phyloP scores from a whole-genome alignment of 176 grass and related monocot species.

The Aegilops speltoides region DNA sequence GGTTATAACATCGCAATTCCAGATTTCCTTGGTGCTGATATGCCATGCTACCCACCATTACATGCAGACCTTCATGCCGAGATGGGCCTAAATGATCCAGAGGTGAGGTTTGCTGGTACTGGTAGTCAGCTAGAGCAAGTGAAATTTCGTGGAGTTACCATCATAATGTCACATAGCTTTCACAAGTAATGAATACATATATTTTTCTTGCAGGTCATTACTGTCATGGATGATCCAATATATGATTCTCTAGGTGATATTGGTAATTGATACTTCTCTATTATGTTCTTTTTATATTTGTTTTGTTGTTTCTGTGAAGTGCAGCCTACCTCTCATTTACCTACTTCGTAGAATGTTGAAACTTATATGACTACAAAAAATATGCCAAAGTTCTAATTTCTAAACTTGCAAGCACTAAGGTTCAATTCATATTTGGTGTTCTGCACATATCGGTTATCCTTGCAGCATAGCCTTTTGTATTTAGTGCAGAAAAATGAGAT shows the following conservation, averaged over 20 bases:
- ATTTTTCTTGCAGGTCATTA: conserved; percentile 52
- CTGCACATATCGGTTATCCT: not conserved
- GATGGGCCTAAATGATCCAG: conserved; percentile 53
- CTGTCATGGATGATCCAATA: conserved; percentile 77
- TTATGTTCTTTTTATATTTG: not conserved
- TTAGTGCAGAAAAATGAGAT: not conserved
- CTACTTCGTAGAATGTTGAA: not conserved
- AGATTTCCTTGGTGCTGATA: conserved; percentile 85
- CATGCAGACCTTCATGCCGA: conserved; percentile 64
- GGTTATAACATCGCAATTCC: conserved; percentile 70
- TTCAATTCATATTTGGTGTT: not conserved
- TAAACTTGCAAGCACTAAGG: not conserved
- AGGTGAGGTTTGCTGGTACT: conserved; percentile 37
- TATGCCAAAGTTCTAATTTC: not conserved
- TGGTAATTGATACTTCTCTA: conserved; percentile 43
- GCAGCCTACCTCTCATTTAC: not conserved
- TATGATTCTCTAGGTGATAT: conserved; percentile 75
- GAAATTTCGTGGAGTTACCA: not conserved
- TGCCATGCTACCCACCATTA: conserved; percentile 66
- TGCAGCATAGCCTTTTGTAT: not conserved
- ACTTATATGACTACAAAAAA: conserved; percentile 8
- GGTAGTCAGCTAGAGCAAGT: not conserved
- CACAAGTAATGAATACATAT: conserved; percentile 3
- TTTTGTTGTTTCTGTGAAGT: conserved; percentile 12
- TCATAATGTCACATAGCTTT: not conserved